Base-by-base conservation (phyloP, 306 rosid species). In the Quillaja saponaria region DNA sequence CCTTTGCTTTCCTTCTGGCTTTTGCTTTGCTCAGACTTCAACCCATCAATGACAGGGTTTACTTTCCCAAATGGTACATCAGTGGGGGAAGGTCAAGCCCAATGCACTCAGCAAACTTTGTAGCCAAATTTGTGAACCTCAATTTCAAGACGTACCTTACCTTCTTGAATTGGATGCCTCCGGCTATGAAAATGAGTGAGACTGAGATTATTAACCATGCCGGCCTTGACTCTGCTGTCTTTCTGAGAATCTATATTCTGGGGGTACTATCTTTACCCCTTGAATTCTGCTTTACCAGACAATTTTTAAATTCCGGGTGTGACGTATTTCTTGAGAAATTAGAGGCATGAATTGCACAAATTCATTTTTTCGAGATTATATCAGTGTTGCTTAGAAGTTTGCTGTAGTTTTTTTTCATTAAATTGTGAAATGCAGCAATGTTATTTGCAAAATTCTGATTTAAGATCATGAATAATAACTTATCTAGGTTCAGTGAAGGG, bases 161-260 rank as follows among this genome's bases (percentile, higher is more conserved):
- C 0, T 92, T 92, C 76, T 78, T 92, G 71, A 86, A 85, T 45
- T 92, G 99, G 99, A 92, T 92, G 95, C 99, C 99, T 34, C 86
- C 77, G 56, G 96, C 99, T 75, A 50, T 89, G 68, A 86, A 78
- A 79, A 89, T 87, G 96, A 61, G 66, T 55, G 95, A 92, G 69
- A 5, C 84, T 66, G 90, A 89, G 74, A 92, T 92, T 53, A 83
- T 86, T 58, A 72, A 38, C 77, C 96, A 89, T 76, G 96, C 99
- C 71, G 96, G 99, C 14, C 85, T 92, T 54, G 99, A 92, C 74
- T 92, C 99, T 76, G 96, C 95, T 79, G 94, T 69, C 79, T 92
- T 92, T 42, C 92, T 92, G 63, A 83, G 99, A 78, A 87, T 92
- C 67, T 92, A 92, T 51, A 77, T 72, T 76, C 87, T 92, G 25